These are phyloP conservation scores for Physocladia obscura DNA, from an alignment of 192 early-diverging fungal species.

Conservation along the genomic window DNA sequence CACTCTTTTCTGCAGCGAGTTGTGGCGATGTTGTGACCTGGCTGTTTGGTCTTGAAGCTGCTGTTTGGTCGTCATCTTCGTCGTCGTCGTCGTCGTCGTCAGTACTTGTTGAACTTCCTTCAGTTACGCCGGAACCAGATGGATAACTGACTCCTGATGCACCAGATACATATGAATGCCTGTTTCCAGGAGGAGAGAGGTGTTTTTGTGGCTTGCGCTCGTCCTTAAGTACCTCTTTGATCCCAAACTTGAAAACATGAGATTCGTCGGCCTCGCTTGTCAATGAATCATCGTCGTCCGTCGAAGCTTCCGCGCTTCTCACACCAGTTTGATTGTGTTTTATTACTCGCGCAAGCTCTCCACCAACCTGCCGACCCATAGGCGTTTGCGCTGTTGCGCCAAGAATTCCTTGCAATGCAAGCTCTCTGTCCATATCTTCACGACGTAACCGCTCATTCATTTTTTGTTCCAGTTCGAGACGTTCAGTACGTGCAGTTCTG, in stretches of 20 bases:
- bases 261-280: neutral
- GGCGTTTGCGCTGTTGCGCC: neutral
- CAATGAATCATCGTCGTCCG: neutral
- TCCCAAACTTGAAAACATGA: neutral
- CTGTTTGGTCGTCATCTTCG: neutral
- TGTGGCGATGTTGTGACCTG: neutral
- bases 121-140: neutral
- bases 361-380: slow-evolving; percentile 6
- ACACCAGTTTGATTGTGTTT: slow-evolving; percentile 8
- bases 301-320: neutral
- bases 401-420: slow-evolving; percentile 3
- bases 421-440: neutral
- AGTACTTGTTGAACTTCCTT: neutral
- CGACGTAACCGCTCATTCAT: slow-evolving; percentile 3
- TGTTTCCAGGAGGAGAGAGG: neutral
- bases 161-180: slow-evolving; percentile 1
- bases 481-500: neutral
- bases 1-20: neutral
- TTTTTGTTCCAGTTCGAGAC: neutral
- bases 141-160: slow-evolving; percentile 4
- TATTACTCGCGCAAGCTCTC: slow-evolving; percentile 15
- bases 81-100: neutral
- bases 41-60: no score
- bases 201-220: no score
- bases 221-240: neutral